Evolutionary conservation across 2,329 filamentous ascomycete genomes (phyloP), one percentile per base, ranked within the genome.

Genomic region (Fusarium torulosum): DNA sequence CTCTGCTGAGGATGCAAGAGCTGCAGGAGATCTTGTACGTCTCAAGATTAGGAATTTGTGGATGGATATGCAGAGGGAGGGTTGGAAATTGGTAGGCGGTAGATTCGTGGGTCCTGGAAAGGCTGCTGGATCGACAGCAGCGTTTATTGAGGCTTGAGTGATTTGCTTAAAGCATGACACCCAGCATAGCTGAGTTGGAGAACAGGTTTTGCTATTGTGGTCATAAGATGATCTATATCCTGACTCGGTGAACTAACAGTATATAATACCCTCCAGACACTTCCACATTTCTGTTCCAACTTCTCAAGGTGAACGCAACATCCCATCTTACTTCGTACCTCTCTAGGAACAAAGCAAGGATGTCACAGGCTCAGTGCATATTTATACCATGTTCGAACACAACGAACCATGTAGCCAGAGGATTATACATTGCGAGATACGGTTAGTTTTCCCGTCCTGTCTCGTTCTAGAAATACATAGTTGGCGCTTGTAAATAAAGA

Each of bases 1-100:
- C 79, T 97, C 93, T 25, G 91, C 90, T 25, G 96, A 99, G 77
- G 96, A 99, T 75, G 93, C 96, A 1, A 86, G 90, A 45, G 92
- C 94, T 0, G 95, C 96, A 0, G 96, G 95, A 1, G 94, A 98
- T 62, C 78, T 99, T 51, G 92, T 97, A 0, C 83, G 91, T 45
- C 84, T 88, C 49, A 92, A 89, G 76, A 84, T 96, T 7, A 85
- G 83, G 52, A 84, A 90, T 54, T 85, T 88, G 64, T 97, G 93
- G 92, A 86, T 84, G 64, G 78, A 79, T 31, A 82, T 96, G 83
- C 85, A 87, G 77, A 78, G 80, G 40, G 79, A 85, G 21, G 93
- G 93, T 0, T 97, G 92, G 91, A 82, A 69, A 35, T 74, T 92
- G 21, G 79, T 83, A 17, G 79, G 85, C 40, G 87, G 83, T 3